Evolutionary conservation across 176 grass and related monocot species (phyloP).

Genomic region (Zizania latifolia): DNA sequence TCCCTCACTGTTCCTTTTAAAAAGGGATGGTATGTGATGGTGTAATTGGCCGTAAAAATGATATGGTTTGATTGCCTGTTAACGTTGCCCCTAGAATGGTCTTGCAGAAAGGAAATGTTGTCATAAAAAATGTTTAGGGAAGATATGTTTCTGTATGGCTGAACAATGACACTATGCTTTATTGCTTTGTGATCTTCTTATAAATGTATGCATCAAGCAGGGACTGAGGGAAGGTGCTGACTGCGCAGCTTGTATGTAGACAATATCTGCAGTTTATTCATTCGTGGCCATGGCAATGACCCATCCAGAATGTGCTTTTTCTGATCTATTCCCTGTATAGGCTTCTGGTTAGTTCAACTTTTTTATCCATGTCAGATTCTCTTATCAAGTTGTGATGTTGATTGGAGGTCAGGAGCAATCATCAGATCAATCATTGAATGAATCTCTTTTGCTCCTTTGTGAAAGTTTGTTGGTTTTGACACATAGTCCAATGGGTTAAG

Average conservation of each 20-base stretch:
- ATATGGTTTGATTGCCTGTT: no score
- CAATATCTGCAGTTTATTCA: conserved; percentile 6
- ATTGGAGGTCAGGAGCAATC: conserved; percentile 35
- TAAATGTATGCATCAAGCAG: conserved; percentile 11
- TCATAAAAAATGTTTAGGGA: background rate
- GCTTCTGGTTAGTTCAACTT: conserved; percentile 43
- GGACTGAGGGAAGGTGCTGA: conserved; percentile 20
- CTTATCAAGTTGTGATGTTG: conserved; percentile 60
- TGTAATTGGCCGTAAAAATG: no score
- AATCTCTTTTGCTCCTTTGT: conserved; percentile 48
- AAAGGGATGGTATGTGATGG: background rate
- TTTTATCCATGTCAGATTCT: conserved; percentile 57
- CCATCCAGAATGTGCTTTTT: conserved; percentile 24
- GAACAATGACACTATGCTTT: background rate
- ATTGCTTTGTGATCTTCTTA: conserved; percentile 11
- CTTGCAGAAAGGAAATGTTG: conserved; percentile 8
- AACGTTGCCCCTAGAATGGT: background rate
- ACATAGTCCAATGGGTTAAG: conserved; percentile 31
- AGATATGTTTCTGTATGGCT: background rate
- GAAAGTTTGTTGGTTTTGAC: conserved; percentile 29
- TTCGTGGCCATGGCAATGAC: conserved; percentile 1
- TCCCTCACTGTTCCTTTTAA: background rate
- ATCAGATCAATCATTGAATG: conserved; percentile 82
- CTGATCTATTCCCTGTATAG: conserved; percentile 30
- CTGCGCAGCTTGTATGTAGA: conserved; percentile 19